These are phyloP conservation scores for Psilocybe cyanescens DNA, from an alignment of 768 basidiomycete species.

Conservation along the genomic window DNA sequence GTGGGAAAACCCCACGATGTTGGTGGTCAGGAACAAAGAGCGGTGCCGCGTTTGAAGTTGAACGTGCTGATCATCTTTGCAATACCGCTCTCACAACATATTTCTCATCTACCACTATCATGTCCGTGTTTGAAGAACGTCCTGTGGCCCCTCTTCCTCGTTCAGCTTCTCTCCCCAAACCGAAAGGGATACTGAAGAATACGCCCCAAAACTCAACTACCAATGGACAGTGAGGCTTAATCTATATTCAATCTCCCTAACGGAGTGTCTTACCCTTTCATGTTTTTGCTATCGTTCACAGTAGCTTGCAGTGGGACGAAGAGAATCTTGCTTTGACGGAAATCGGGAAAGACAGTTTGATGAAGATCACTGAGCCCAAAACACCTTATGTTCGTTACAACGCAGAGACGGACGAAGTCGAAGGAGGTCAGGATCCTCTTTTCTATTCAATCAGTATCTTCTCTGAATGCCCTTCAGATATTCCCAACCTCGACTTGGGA, in stretches of 20 bases:
- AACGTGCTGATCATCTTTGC: not conserved
- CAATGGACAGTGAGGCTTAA: conserved; percentile 51
- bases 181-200: conserved; percentile 91
- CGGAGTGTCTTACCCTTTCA: not conserved
- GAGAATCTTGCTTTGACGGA: conserved; percentile 92
- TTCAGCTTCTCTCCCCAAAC: conserved; percentile 71
- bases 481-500: conserved; percentile 76
- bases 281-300: conserved; percentile 23
- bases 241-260: not conserved
- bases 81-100: not conserved
- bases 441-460: not conserved
- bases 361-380: conserved; percentile 99
- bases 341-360: conserved; percentile 91
- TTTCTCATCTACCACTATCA: conserved; percentile 7
- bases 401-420: conserved; percentile 81
- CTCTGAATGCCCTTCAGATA: conserved; percentile 54
- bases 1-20: no score
- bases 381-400: conserved; percentile 95
- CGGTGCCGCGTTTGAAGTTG: no score
- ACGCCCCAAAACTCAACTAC: conserved; percentile 50
- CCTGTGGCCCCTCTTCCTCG: conserved; percentile 56
- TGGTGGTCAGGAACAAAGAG: no score
- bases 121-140: conserved; percentile 44
- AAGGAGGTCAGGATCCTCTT: conserved; percentile 64
- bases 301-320: conserved; percentile 93